These are phyloP conservation scores for Boletus speciosus DNA, from an alignment of 768 basidiomycete genomes.

Conservation along the genomic window DNA sequence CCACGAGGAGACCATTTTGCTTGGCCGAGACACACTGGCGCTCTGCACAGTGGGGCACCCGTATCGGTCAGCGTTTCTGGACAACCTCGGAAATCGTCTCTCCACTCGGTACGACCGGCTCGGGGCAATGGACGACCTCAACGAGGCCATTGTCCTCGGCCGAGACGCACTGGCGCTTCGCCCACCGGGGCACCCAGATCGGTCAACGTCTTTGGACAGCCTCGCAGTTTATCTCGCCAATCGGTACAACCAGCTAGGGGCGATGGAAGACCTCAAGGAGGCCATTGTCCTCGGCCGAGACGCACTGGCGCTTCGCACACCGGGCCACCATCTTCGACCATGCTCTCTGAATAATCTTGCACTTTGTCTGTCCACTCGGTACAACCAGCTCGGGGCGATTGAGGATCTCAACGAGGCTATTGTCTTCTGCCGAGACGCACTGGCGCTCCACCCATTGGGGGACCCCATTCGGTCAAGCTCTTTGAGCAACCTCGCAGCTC, in stretches of 20 bases:
- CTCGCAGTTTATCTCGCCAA: background rate
- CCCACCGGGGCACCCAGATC: background rate
- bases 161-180: background rate
- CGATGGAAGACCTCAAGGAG: background rate
- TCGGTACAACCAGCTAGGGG: background rate
- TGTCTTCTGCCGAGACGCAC: background rate
- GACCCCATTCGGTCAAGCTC: background rate
- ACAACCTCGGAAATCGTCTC: background rate
- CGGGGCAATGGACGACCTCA: background rate
- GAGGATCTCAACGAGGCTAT: background rate
- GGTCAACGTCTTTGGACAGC: background rate
- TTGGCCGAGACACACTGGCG: background rate
- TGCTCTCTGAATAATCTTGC: too few species aligned
- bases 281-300: background rate
- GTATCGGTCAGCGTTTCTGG: background rate
- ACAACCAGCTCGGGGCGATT: background rate
- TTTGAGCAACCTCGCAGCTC: background rate
- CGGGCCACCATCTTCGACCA: background rate
- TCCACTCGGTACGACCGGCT: background rate
- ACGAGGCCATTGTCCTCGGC: background rate
- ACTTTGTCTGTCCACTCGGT: background rate
- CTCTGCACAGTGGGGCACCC: background rate
- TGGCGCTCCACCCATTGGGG: background rate
- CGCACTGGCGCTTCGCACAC: background rate
- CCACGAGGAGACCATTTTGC: background rate